Conservation (phyloP, 495 filamentous ascomycete species). For the Usnea hakonensis region DNA sequence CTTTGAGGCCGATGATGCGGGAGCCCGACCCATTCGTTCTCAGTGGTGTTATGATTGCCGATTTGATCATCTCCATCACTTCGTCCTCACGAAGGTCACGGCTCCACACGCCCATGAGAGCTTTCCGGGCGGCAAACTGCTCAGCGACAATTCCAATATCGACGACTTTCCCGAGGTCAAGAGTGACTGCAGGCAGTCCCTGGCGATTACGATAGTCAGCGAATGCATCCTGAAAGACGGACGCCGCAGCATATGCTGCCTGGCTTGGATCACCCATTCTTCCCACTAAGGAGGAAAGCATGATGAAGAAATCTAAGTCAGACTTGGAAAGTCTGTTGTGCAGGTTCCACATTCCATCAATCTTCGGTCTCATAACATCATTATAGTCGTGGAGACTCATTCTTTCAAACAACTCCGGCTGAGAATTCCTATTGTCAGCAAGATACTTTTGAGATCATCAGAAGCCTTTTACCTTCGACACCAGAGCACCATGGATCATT, state of each 20-base stretch:
- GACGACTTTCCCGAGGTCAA: slow-evolving; percentile 35
- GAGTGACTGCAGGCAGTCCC: slow-evolving; percentile 29
- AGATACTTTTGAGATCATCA: not conserved
- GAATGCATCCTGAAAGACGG: slow-evolving; percentile 26
- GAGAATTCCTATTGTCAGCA: slow-evolving; percentile 6
- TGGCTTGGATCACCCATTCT: slow-evolving; percentile 37
- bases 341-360: slow-evolving; percentile 36
- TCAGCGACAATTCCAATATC: slow-evolving; percentile 37
- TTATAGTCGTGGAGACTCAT: slow-evolving; percentile 19
- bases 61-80: slow-evolving; percentile 10
- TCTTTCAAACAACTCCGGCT: slow-evolving; percentile 21
- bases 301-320: slow-evolving; percentile 47
- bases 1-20: slow-evolving; percentile 9
- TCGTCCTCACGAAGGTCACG: slow-evolving; percentile 10
- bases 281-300: slow-evolving; percentile 40
- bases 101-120: slow-evolving; percentile 7
- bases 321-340: slow-evolving; percentile 45
- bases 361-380: slow-evolving; percentile 28
- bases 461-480: slow-evolving; percentile 21
- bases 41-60: slow-evolving; percentile 8
- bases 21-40: not conserved
- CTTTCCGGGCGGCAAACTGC: not conserved
- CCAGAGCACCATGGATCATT: slow-evolving; percentile 35
- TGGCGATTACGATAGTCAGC: slow-evolving; percentile 11
- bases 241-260: slow-evolving; percentile 40